phyloP scores from a whole-genome alignment of 2,329 filamentous ascomycete genomes.

The Fusarium citri region DNA sequence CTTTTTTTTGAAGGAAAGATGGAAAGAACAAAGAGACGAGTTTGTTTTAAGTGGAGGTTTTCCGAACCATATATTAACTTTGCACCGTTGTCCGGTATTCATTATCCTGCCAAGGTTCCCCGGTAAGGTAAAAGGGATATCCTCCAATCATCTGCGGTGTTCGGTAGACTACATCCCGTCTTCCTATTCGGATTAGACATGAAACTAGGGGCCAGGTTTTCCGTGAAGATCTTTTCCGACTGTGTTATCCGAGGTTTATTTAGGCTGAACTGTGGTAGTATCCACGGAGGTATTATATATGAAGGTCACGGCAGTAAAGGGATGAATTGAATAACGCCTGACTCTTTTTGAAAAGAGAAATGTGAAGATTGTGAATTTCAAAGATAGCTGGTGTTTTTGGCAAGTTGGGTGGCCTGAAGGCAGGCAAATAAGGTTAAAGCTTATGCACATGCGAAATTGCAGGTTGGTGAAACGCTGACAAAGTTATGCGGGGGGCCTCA shows the following conservation, averaged over 20 bases:
- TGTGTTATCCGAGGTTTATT: constrained; percentile 1
- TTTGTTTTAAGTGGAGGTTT: no score
- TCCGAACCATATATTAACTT: not conserved
- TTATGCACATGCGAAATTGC: not conserved
- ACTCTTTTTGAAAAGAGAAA: no score
- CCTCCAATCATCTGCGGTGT: not conserved
- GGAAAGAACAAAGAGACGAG: no score
- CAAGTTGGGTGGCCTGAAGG: no score
- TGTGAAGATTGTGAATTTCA: no score
- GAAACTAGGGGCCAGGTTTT: constrained; percentile 8
- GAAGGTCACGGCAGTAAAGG: not conserved
- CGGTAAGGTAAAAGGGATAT: constrained; percentile 4
- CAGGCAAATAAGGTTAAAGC: not conserved
- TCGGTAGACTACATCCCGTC: constrained; percentile 4
- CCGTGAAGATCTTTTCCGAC: constrained; percentile 21
- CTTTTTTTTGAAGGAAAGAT: not conserved
- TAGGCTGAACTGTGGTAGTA: constrained; percentile 1
- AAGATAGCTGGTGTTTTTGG: no score
- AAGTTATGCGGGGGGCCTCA: no score
- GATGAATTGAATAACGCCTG: no score
- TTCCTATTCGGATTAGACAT: constrained; percentile 13
- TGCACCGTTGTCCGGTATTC: not conserved
- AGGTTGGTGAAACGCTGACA: not conserved
- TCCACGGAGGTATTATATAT: not conserved
- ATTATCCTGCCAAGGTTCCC: not conserved